A percentile compares a stretch with the other conserved stretches of the same genome.
These are phyloP conservation scores for Dictyostelium citrinum DNA, from an alignment of 78 protist genomes.

Conservation along the genomic window DNA sequence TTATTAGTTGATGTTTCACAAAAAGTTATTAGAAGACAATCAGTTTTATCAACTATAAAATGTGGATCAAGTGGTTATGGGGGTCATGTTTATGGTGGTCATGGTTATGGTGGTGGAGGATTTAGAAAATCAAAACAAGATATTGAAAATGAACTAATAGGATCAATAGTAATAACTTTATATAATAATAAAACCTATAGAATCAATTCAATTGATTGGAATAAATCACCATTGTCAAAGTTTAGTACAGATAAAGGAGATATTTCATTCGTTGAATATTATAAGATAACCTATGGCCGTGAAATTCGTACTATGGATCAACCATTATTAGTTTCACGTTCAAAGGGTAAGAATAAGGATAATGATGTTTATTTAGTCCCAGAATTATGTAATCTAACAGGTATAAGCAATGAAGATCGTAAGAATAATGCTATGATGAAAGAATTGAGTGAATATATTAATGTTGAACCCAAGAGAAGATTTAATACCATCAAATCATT, in stretches of 20 bases:
- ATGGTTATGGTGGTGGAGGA: not conserved
- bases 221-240: not conserved
- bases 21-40: constrained; percentile 15
- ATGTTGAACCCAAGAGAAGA: not conserved
- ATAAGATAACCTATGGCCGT: not conserved
- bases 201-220: constrained; percentile 11
- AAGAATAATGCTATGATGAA: not conserved
- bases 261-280: not conserved
- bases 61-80: not conserved
- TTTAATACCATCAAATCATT: not conserved
- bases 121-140: not conserved
- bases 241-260: not conserved
- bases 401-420: not conserved
- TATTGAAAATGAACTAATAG: not conserved
- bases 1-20: constrained; percentile 25
- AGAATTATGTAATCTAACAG: constrained; percentile 33
- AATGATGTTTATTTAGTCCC: constrained; percentile 8
- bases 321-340: constrained; percentile 7
- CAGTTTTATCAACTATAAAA: not conserved
- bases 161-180: not conserved
- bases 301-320: constrained; percentile 1
- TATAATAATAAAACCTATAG: constrained; percentile 58
- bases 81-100: not conserved
- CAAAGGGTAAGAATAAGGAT: not conserved
- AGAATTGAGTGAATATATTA: not conserved